Evolutionary conservation across 176 grass and related monocot species (phyloP).

Genomic region (Coix lacrymajobi): DNA sequence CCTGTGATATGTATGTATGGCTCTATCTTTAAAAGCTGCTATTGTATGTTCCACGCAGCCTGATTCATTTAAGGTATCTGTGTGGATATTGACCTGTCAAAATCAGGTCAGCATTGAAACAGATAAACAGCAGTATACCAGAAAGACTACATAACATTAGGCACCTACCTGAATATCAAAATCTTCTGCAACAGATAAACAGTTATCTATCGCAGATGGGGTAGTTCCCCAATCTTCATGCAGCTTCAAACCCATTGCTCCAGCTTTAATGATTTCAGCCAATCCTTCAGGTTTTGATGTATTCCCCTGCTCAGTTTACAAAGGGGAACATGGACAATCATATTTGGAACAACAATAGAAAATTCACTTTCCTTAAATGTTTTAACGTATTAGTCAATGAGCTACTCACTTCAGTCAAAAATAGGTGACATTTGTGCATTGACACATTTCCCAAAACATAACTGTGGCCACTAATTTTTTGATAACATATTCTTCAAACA

Average conservation of each 20-base stretch:
- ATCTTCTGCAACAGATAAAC: slow-evolving; percentile 77
- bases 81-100: slow-evolving; percentile 95
- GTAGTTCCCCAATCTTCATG: slow-evolving; percentile 99
- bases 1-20: slow-evolving; percentile 99
- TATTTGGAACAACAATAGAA: background rate
- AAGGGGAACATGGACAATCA: background rate
- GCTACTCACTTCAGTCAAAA: background rate
- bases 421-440: background rate
- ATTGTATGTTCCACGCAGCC: slow-evolving; percentile 97
- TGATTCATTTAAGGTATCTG: slow-evolving; percentile 94
- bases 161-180: slow-evolving; percentile 84
- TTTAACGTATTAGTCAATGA: background rate
- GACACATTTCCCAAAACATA: background rate
- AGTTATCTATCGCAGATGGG: slow-evolving; percentile 80
- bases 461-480: background rate
- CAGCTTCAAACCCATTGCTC: slow-evolving; percentile 93
- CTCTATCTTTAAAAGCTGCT: slow-evolving; percentile 88
- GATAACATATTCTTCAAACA: background rate
- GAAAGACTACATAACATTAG: slow-evolving; percentile 16
- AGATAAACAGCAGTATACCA: background rate
- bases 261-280: slow-evolving; percentile 80
- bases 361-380: background rate
- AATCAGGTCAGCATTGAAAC: slow-evolving; percentile 29
- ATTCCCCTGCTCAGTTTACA: slow-evolving; percentile 59
- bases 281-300: slow-evolving; percentile 85